phyloP scores from a whole-genome alignment of 768 basidiomycete species.

The Tricholoma terreum region DNA sequence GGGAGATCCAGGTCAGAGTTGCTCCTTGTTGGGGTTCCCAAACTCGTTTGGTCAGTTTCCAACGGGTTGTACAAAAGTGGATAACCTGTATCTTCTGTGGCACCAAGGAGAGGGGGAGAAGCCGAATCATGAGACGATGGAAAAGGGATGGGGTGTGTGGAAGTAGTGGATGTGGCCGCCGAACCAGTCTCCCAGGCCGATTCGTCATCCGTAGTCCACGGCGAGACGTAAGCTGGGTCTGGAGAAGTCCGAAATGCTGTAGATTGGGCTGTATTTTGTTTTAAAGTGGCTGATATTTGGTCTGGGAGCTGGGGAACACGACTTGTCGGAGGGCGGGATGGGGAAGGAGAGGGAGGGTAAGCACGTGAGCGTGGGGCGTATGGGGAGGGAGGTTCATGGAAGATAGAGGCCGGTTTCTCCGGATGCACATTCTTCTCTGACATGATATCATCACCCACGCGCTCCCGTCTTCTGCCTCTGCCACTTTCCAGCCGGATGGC shows the following conservation, averaged over 20 bases:
- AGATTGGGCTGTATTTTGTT: conserved; percentile 28
- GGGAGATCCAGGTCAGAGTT: conserved; percentile 50
- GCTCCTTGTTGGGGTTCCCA: conserved; percentile 1
- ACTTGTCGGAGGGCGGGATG: conserved; percentile 43
- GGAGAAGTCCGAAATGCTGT: conserved; percentile 37
- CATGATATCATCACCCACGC: conserved; percentile 40
- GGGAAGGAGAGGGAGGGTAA: conserved; percentile 56
- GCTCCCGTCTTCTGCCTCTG: conserved; percentile 63
- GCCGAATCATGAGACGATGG: conserved; percentile 13
- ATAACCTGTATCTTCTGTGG: conserved; percentile 2
- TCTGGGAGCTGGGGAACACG: conserved; percentile 31
- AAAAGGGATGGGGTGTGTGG: conserved; percentile 37
- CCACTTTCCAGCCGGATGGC: conserved; percentile 39
- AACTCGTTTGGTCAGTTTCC: not conserved
- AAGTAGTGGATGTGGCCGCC: conserved; percentile 56
- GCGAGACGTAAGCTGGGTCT: conserved; percentile 42
- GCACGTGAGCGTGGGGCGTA: conserved; percentile 41
- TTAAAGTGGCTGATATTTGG: conserved; percentile 10
- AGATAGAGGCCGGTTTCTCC: conserved; percentile 25
- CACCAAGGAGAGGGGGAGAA: not conserved
- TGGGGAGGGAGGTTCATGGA: conserved; percentile 35
- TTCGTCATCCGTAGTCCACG: conserved; percentile 77
- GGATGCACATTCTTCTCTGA: conserved; percentile 23
- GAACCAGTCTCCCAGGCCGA: conserved; percentile 76
- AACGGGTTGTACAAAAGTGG: conserved; percentile 4